A percentile compares a stretch with the other conserved stretches of the same genome.
These are phyloP conservation scores for Cercospora janseana DNA, from an alignment of 2,329 filamentous ascomycete genomes.

Conservation along the genomic window DNA sequence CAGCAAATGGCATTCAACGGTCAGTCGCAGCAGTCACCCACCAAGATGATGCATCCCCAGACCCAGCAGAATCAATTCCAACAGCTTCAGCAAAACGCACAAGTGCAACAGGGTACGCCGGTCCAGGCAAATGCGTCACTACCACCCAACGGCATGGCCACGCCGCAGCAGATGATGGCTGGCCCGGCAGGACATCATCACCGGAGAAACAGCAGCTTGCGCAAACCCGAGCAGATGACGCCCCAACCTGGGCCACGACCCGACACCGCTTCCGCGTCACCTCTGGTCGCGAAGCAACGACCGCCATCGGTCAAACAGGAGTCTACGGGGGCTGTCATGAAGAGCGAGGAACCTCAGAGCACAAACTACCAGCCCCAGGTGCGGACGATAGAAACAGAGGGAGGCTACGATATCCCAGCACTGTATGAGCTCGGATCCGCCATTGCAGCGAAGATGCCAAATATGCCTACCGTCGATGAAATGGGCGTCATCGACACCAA, in stretches of 20 bases:
- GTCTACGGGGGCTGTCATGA: constrained; percentile 31
- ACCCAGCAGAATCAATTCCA: constrained; percentile 29
- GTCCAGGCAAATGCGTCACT: constrained; percentile 50
- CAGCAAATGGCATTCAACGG: constrained; percentile 43
- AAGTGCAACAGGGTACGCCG: constrained; percentile 41
- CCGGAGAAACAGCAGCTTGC: constrained; percentile 34
- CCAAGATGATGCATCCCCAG: constrained; percentile 34
- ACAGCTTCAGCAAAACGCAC: constrained; percentile 33
- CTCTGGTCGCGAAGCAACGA: constrained; percentile 31
- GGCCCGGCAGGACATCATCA: constrained; percentile 37
- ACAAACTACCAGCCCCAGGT: constrained; percentile 34
- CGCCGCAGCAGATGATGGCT: constrained; percentile 44
- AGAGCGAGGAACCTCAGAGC: constrained; percentile 36
- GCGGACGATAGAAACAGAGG: constrained; percentile 45
- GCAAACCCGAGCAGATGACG: constrained; percentile 34
- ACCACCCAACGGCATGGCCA: constrained; percentile 47
- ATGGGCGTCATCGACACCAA: constrained; percentile 87
- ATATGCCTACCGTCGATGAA: constrained; percentile 71
- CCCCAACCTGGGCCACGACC: constrained; percentile 27
- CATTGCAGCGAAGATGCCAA: constrained; percentile 67
- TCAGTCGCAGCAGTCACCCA: constrained; percentile 37
- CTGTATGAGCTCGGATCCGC: constrained; percentile 64
- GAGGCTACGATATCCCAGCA: constrained; percentile 68
- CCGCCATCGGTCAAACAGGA: constrained; percentile 36
- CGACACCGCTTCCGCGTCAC: constrained; percentile 32